Base-by-base conservation (phyloP, 345 rosid genomes). In the Eucalyptus camaldulensis region DNA sequence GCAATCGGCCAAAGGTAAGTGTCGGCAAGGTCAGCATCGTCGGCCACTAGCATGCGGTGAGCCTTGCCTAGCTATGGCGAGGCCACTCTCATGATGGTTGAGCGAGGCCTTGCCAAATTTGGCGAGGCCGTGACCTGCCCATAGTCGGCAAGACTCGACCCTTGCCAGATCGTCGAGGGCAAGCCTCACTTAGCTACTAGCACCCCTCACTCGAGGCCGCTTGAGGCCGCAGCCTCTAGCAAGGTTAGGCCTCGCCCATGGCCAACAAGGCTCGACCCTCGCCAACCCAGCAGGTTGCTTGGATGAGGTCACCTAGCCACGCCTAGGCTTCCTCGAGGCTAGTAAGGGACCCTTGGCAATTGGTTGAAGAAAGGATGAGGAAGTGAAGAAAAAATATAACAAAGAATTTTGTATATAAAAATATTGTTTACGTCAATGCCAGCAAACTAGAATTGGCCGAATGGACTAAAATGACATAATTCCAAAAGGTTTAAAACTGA, bases 11-110 rank as follows among this genome's bases (percentile, higher is more conserved):
- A 17, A 2, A 51, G 56, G 56, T 51, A 9, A 17, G 56, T 0
- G 0, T 0, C 0, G 22, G 9, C 22, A 17, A 51, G 22, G 9
- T 51, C 1, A 3, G 1, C 9, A 51, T 51, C 2, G 22, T 8
- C 0, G 0, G 0, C 21, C 8, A 51, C 0, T 51, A 0, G 54
- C 54, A 0, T 51, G 21, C 43, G 54, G 22, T 51, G 22, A 51
- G 56, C 56, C 22, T 51, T 51, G 8, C 22, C 56, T 2, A 7
- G 2, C 54, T 16, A 51, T 16, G 54, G 22, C 8, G 4, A 51
- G 56, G 56, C 56, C 4, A 51, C 54, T 8, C 54, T 51, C 54
- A 51, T 4, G 8, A 51, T 51, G 8, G 21, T 51, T 51, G 22
- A 51, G 54, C 9, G 54, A 51, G 22, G 22, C 22, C 54, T 0